phyloP scores from a whole-genome alignment of 2,329 filamentous ascomycete genomes.

The Mycocentrospora acerina region DNA sequence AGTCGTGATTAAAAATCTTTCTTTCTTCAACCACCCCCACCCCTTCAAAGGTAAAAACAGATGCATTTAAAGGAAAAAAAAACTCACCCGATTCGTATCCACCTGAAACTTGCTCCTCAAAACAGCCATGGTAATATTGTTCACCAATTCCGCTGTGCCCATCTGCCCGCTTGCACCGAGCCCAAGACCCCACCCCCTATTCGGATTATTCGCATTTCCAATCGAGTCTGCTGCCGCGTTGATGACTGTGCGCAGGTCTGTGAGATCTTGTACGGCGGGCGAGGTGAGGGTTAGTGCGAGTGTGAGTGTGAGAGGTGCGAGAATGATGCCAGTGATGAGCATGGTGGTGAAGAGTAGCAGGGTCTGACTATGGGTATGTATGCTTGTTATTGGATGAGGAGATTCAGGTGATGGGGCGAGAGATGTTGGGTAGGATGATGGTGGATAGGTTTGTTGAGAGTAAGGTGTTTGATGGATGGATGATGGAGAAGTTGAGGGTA shows the following conservation, averaged over 20 bases:
- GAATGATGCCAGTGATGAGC: conserved; percentile 30
- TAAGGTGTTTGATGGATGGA: conserved; percentile 12
- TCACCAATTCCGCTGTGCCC: conserved; percentile 35
- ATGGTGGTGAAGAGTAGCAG: conserved; percentile 16
- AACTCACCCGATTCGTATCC: conserved; percentile 31
- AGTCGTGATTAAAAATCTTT: conserved; percentile 1
- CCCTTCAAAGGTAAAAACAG: no score
- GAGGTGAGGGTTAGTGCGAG: no score
- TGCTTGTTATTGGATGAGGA: conserved; percentile 4
- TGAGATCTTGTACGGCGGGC: conserved; percentile 33
- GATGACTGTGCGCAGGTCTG: conserved; percentile 29
- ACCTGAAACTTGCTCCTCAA: conserved; percentile 33
- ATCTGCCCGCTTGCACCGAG: conserved; percentile 15
- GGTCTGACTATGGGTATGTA: conserved; percentile 11
- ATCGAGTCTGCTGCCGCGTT: conserved; percentile 32
- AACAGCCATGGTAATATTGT: conserved; percentile 36
- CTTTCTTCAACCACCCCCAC: no score
- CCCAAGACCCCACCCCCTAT: conserved; percentile 25
- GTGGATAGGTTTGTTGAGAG: conserved; percentile 17
- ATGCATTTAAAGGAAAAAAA: not conserved
- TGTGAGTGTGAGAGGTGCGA: conserved; percentile 23
- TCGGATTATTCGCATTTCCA: conserved; percentile 28
- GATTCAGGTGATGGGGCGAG: conserved; percentile 4
- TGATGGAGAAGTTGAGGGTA: conserved; percentile 4
- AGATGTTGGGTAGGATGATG: conserved; percentile 9